Evolutionary conservation across 192 early-diverging fungal species (phyloP), one percentile per base, ranked within the genome.

Genomic region (Podila horticola): DNA sequence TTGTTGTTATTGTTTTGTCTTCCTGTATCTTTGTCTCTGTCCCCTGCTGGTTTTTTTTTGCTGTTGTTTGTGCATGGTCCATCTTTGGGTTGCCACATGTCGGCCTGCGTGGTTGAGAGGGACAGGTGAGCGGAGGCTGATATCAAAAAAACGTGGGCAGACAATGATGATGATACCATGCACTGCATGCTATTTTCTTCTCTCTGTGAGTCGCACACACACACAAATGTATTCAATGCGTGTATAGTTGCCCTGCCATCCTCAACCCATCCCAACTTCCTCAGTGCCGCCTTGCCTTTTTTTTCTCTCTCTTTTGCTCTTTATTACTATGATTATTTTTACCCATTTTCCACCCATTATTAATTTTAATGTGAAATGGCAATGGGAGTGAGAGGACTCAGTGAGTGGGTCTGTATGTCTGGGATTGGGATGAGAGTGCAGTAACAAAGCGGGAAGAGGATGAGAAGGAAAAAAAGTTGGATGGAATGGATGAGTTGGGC

Each of bases 61-160:
- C 69, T 36, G 34, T 36, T 36, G 34, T 36, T 36, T 62, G 66
- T 74, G 72, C 72, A 74, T 74, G 72, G 72, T 66, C 72, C 72
- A 74, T 57, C 15, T 49, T 58, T 66, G 72, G 72, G 64, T 45
- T 74, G 64, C 74, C 66, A 75, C 66, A 68, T 75, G 74, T 75
- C 60, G 66, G 74, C 34, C 9, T 36, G 66, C 66, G 61, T 63
- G 72, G 48, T 52, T 64, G 33, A 38, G 30, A 29, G 61, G 31
- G 31, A 62, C 34, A 36, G 34, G 34, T 36, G 34, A 36, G 34
- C 34, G 34, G 34, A 36, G 34, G 34, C 34, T 36, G 34, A 36
- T 36, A 36, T 36, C 34, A 36, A 36, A 36, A 36, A 36, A 36
- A 36, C 34, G 34, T 36, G 34, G 34, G 34, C 34, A 36, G 34